These are phyloP conservation scores for Acanthamoeba lenticulata DNA, from an alignment of 208 protist genomes.

Conservation along the genomic window DNA sequence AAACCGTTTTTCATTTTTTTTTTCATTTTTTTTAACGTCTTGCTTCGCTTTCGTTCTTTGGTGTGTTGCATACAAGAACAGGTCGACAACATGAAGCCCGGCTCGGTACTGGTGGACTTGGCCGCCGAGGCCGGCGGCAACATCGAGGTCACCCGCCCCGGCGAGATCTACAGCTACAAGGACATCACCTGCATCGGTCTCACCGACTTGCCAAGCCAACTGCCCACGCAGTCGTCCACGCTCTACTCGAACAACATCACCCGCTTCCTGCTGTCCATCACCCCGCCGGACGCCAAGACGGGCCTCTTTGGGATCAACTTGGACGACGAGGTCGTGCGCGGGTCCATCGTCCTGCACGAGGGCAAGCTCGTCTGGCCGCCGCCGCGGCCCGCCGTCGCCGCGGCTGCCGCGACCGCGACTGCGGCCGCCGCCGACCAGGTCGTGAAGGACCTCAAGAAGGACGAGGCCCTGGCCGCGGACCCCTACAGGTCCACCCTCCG, in stretches of 20 bases:
- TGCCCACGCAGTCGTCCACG: constrained; percentile 87
- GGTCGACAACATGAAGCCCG: constrained; percentile 89
- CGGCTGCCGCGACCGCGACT: constrained; percentile 52
- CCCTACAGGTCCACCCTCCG: constrained; percentile 29
- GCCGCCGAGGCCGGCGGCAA: constrained; percentile 92
- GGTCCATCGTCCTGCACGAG: constrained; percentile 70
- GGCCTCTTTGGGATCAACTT: constrained; percentile 81
- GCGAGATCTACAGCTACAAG: constrained; percentile 78
- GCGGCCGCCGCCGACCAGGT: background rate
- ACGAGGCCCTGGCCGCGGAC: constrained; percentile 42
- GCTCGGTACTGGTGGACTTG: constrained; percentile 93
- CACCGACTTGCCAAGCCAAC: too few species aligned
- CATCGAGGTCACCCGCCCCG: constrained; percentile 89
- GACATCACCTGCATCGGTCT: too few species aligned
- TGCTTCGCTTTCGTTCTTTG: background rate
- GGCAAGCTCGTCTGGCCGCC: constrained; percentile 71
- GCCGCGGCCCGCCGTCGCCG: background rate
- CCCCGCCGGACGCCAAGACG: constrained; percentile 15
- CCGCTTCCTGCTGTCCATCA: constrained; percentile 86
- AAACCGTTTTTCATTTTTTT: background rate
- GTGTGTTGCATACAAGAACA: background rate
- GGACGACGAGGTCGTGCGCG: constrained; percentile 83
- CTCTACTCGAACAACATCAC: constrained; percentile 92
- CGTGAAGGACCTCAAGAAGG: background rate
- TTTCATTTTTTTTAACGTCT: background rate